These are phyloP conservation scores for Collybia mongolica DNA, from an alignment of 768 basidiomycete species.

Conservation along the genomic window DNA sequence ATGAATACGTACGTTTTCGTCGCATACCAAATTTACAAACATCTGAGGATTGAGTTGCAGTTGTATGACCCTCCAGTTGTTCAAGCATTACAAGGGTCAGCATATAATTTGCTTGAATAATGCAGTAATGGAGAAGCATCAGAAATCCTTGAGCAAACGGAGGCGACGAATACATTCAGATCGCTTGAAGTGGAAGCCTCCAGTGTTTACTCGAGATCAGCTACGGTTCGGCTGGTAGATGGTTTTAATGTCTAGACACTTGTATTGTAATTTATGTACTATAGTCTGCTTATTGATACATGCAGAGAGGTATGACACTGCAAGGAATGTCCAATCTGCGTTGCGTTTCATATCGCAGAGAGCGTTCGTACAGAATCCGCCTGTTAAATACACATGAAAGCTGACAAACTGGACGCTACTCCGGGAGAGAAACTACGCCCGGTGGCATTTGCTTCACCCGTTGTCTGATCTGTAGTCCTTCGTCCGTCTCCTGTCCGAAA, in stretches of 20 bases:
- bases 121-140: constrained; percentile 86
- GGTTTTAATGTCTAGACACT: not conserved
- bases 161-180: constrained; percentile 78
- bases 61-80: constrained; percentile 90
- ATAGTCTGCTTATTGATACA: not conserved
- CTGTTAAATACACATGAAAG: not conserved
- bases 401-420: not conserved
- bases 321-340: too few species aligned
- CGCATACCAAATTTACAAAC: too few species aligned
- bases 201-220: constrained; percentile 87
- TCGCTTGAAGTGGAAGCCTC: constrained; percentile 91
- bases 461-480: constrained; percentile 13
- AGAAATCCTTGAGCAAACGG: constrained; percentile 78
- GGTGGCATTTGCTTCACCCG: constrained; percentile 9
- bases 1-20: constrained; percentile 88
- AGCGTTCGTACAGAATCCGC: not conserved
- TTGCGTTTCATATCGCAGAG: too few species aligned
- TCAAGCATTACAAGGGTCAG: constrained; percentile 94
- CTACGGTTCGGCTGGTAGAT: constrained; percentile 69
- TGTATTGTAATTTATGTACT: constrained; percentile 16
- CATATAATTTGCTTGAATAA: constrained; percentile 93
- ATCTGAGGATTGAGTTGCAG: constrained; percentile 36
- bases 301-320: too few species aligned
- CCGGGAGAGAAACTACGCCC: not conserved
- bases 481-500: constrained; percentile 15